phyloP scores from a whole-genome alignment of 2,329 filamentous ascomycete genomes.

The Scorias spongiosa region DNA sequence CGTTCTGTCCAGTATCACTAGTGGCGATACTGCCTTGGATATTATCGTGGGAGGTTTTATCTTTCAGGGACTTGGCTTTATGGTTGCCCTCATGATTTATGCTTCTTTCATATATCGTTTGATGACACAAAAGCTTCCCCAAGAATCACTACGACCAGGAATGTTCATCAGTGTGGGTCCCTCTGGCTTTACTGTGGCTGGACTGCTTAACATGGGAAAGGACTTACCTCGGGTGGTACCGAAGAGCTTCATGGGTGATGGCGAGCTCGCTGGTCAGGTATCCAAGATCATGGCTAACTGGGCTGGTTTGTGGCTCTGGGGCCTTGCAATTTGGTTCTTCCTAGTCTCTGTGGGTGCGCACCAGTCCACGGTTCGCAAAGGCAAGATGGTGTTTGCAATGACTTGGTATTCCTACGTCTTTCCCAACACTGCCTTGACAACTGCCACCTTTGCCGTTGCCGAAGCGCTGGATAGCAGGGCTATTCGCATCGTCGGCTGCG shows the following conservation, averaged over 20 bases:
- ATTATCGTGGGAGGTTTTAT: constrained; percentile 45
- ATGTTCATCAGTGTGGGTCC: constrained; percentile 80
- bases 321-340: constrained; percentile 72
- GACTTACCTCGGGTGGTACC: constrained; percentile 34
- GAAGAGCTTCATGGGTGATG: constrained; percentile 40
- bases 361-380: constrained; percentile 47
- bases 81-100: constrained; percentile 63
- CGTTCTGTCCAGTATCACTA: constrained; percentile 35
- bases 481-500: constrained; percentile 52
- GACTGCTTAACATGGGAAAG: constrained; percentile 42
- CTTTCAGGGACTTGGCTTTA: constrained; percentile 49
- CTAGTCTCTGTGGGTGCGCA: constrained; percentile 63
- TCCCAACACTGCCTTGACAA: constrained; percentile 48
- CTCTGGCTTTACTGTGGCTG: constrained; percentile 51
- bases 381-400: constrained; percentile 62
- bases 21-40: constrained; percentile 29
- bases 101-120: constrained; percentile 71
- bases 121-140: constrained; percentile 75
- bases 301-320: constrained; percentile 66
- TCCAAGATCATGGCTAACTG: constrained; percentile 43
- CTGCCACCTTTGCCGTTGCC: constrained; percentile 58
- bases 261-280: constrained; percentile 39
- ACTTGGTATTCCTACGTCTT: constrained; percentile 77
- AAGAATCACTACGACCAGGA: constrained; percentile 59
- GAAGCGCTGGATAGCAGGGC: constrained; percentile 33